Conservation (phyloP, 2,329 filamentous ascomycete species). For the Penicillium sp. region DNA sequence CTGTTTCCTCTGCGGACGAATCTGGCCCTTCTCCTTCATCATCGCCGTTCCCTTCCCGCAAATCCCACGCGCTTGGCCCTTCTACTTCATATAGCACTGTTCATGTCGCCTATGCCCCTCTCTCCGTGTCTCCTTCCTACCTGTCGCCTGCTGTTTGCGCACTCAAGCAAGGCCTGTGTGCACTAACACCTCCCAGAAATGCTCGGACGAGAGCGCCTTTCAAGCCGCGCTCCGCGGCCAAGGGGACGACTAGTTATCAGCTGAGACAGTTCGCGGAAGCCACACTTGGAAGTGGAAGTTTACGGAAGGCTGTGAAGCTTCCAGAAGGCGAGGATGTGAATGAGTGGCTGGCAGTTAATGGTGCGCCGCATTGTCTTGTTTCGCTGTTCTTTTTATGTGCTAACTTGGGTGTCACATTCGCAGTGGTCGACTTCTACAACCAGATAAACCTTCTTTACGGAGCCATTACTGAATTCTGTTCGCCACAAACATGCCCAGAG, state of each 20-base stretch:
- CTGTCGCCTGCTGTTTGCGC: slow-evolving; percentile 41
- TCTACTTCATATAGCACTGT: slow-evolving; percentile 38
- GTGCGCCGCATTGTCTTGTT: slow-evolving; percentile 57
- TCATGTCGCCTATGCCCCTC: slow-evolving; percentile 35
- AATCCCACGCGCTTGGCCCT: slow-evolving; percentile 29
- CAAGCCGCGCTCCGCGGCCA: slow-evolving; percentile 81
- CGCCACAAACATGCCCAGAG: slow-evolving; percentile 92
- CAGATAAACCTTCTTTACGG: slow-evolving; percentile 99
- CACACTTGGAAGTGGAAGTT: slow-evolving; percentile 89
- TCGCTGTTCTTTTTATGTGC: not conserved
- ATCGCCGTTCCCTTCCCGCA: slow-evolving; percentile 24
- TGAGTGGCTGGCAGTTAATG: slow-evolving; percentile 97
- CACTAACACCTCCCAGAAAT: slow-evolving; percentile 65
- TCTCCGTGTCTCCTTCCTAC: slow-evolving; percentile 41
- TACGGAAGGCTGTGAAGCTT: slow-evolving; percentile 94
- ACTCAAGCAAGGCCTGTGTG: slow-evolving; percentile 44
- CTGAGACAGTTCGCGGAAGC: slow-evolving; percentile 97
- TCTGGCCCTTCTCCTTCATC: slow-evolving; percentile 27
- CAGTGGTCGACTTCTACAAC: slow-evolving; percentile 99
- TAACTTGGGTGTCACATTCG: not conserved
- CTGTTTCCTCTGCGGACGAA: slow-evolving; percentile 38
- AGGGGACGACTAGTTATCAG: slow-evolving; percentile 90
- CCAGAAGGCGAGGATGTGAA: slow-evolving; percentile 97
- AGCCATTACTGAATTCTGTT: slow-evolving; percentile 99
- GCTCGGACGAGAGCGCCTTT: slow-evolving; percentile 89